These are phyloP conservation scores for Colletotrichum sp. DNA, from an alignment of 2,329 filamentous ascomycete species.

Conservation along the genomic window DNA sequence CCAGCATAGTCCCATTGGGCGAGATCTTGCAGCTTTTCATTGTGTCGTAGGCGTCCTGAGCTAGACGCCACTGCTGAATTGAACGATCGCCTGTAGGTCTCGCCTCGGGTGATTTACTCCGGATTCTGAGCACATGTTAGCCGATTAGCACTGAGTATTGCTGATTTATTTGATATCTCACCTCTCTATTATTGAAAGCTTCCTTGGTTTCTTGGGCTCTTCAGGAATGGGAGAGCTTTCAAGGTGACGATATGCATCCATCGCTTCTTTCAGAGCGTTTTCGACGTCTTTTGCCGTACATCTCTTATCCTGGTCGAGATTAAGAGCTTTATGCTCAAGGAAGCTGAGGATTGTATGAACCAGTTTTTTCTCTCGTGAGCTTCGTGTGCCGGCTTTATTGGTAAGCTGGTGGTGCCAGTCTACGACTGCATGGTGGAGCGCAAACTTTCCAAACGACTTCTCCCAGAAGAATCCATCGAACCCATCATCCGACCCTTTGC, in stretches of 20 bases:
- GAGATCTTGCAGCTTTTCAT: not conserved
- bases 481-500: not conserved
- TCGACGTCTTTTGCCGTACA: not conserved
- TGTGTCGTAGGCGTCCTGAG: not conserved
- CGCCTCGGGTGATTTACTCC: not conserved
- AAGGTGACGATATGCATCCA: not conserved
- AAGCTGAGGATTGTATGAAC: not conserved
- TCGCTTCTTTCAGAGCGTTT: not conserved
- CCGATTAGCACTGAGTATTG: not conserved
- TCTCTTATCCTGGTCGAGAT: not conserved
- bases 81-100: not conserved
- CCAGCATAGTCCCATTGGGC: not conserved
- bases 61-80: not conserved
- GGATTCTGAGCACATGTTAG: not conserved
- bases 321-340: not conserved
- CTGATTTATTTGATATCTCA: not conserved
- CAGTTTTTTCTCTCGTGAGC: not conserved
- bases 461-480: not conserved
- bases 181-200: not conserved
- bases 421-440: not conserved
- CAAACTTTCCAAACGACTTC: not conserved
- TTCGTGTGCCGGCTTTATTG: not conserved
- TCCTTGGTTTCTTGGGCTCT: not conserved
- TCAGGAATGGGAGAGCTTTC: not conserved
- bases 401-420: not conserved